Base-by-base conservation (phyloP, 768 basidiomycete genomes). In the Suillus hirtellus region DNA sequence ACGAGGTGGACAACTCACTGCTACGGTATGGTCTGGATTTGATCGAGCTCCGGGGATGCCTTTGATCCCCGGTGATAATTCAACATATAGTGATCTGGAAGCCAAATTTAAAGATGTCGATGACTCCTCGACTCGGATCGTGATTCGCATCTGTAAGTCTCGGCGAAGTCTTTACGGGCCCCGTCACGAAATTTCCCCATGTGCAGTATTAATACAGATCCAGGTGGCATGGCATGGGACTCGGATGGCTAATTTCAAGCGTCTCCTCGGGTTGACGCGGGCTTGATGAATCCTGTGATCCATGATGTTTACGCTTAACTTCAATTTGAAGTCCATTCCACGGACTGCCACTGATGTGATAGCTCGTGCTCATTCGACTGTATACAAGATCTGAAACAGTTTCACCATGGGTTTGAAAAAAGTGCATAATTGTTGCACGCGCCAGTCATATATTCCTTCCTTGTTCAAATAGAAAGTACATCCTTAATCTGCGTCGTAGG, bases 401-500 rank as follows among this genome's bases (percentile, higher is more conserved):
- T 12, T 31, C 56, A 42, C 24, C 17, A 42, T 42, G 17, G 3
- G n/a, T 10, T 40, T 1, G 10, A 19, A 53, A 31, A 35, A n/a
- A 19, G 38, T 42, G 8, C 40, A 17, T n/a, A 27, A 3, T 31
- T 17, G 9, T 40, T 42, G 38, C 31, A 31, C 17, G 14, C 8
- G 15, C 24, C 6, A 27, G 38, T 58, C 24, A 10, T 27, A 10
- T 7, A 40, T 17, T 14, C 14, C 10, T 17, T 14, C 14, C 10
- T 7, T 12, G 21, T 58, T 73, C 31, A 71, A 38, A 37, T 35
- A 37, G 38, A 47, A 42, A 78, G 63, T 17, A 81, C 69, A 60
- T 82, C 76, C 60, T 62, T 66, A 31, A 82, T 66, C 64, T 83
- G 87, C 15, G 86, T 87, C 69, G 74, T 79, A 2, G 88, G 87